Percentiles rank a stretch among this genome's conserved stretches.
These are phyloP conservation scores for Bacidia gigantensis DNA, from an alignment of 495 filamentous ascomycete species.

Conservation along the genomic window DNA sequence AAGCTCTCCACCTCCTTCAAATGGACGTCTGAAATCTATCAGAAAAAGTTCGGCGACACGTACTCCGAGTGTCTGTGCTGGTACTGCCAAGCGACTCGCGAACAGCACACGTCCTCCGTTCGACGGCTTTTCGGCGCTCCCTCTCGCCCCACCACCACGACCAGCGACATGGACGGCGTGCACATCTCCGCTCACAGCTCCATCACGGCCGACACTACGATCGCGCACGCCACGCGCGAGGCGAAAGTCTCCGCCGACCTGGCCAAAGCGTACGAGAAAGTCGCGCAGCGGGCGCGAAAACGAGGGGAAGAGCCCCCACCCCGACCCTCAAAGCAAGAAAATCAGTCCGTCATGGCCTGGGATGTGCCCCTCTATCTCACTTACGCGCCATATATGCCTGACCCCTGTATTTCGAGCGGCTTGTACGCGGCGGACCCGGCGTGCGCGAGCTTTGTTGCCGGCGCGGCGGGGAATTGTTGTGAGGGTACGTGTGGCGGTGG, in stretches of 20 bases:
- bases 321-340: no score
- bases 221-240: slow-evolving; percentile 5
- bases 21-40: slow-evolving; percentile 60
- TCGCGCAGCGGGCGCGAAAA: slow-evolving; percentile 45
- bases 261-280: slow-evolving; percentile 46
- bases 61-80: slow-evolving; percentile 83
- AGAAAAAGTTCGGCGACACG: slow-evolving; percentile 43
- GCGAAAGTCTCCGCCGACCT: slow-evolving; percentile 29
- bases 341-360: slow-evolving; percentile 34
- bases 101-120: slow-evolving; percentile 35
- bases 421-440: slow-evolving; percentile 32
- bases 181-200: slow-evolving; percentile 17
- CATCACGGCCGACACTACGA: slow-evolving; percentile 7
- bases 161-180: slow-evolving; percentile 28
- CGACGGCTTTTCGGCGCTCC: no score
- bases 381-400: slow-evolving; percentile 39
- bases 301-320: slow-evolving; percentile 37
- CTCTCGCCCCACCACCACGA: slow-evolving; percentile 12
- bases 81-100: slow-evolving; percentile 75
- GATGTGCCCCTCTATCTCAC: slow-evolving; percentile 16
- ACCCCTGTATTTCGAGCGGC: slow-evolving; percentile 28
- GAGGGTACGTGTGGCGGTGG: slow-evolving; percentile 37
- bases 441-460: slow-evolving; percentile 31
- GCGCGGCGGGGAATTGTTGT: slow-evolving; percentile 32
- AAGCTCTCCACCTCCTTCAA: slow-evolving; percentile 50